Conservation (phyloP, 148 eudicot species). For the Chenopodium suecicum region DNA sequence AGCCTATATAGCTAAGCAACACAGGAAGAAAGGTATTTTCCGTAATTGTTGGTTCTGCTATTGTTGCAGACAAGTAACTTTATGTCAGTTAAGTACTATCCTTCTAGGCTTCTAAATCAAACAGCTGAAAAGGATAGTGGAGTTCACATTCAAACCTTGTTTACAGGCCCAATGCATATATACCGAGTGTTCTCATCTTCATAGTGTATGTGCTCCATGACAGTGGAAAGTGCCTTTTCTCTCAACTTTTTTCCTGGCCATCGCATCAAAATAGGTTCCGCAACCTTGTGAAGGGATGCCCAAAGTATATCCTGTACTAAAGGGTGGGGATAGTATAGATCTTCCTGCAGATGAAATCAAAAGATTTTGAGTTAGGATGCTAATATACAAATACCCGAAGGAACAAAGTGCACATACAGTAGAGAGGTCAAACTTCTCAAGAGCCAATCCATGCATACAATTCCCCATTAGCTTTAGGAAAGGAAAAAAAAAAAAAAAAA, state of each 20-base stretch:
- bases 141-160: constrained; percentile 54
- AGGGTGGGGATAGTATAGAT: constrained; percentile 95
- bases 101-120: not conserved
- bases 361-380: not conserved
- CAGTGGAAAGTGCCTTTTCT: constrained; percentile 72
- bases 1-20: not conserved
- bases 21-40: not conserved
- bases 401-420: not conserved
- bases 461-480: not conserved
- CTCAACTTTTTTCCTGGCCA: constrained; percentile 93
- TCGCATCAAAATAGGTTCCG: constrained; percentile 73
- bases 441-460: not conserved
- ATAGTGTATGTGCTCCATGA: constrained; percentile 94
- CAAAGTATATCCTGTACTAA: constrained; percentile 83
- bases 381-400: not conserved
- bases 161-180: constrained; percentile 94
- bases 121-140: not conserved
- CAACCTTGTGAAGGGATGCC: constrained; percentile 73
- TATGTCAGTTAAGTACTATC: not conserved
- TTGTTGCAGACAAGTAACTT: not conserved
- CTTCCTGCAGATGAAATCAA: constrained; percentile 64
- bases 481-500: not conserved
- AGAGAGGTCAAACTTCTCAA: not conserved
- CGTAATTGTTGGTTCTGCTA: not conserved
- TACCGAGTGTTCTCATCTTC: constrained; percentile 98